phyloP scores from a whole-genome alignment of 1,284 basidiomycete genomes.

The Fomitopsis schrenkii region DNA sequence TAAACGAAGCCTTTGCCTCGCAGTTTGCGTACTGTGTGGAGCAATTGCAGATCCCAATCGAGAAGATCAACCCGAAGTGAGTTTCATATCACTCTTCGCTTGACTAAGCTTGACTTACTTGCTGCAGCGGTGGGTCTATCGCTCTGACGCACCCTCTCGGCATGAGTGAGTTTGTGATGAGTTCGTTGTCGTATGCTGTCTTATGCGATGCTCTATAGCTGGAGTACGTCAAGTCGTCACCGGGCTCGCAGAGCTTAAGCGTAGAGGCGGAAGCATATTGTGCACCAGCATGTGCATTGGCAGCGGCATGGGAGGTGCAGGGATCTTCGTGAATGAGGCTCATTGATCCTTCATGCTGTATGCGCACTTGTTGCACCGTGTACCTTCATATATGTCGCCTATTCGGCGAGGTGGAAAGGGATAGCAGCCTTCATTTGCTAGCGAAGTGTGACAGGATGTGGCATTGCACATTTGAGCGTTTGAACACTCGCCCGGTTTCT shows the following conservation, averaged over 20 bases:
- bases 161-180: constrained; percentile 58
- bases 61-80: constrained; percentile 86
- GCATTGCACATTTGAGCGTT: too few relatives aligned
- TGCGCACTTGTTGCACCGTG: neutral
- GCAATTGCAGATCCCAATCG: constrained; percentile 73
- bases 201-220: constrained; percentile 6
- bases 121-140: constrained; percentile 74
- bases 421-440: too few relatives aligned
- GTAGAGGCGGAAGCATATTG: constrained; percentile 60
- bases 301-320: constrained; percentile 85
- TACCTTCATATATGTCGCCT: neutral
- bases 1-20: constrained; percentile 82
- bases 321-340: constrained; percentile 77
- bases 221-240: constrained; percentile 75
- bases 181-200: constrained; percentile 17
- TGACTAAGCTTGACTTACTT: neutral
- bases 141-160: constrained; percentile 79
- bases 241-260: constrained; percentile 73
- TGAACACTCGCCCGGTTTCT: too few relatives aligned
- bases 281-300: constrained; percentile 90
- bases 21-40: constrained; percentile 81
- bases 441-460: too few relatives aligned
- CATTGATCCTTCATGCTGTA: constrained; percentile 11
- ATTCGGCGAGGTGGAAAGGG: too few relatives aligned
- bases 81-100: constrained; percentile 11